phyloP scores from a whole-genome alignment of 495 filamentous ascomycete species.

The Penicillium mononematosum region DNA sequence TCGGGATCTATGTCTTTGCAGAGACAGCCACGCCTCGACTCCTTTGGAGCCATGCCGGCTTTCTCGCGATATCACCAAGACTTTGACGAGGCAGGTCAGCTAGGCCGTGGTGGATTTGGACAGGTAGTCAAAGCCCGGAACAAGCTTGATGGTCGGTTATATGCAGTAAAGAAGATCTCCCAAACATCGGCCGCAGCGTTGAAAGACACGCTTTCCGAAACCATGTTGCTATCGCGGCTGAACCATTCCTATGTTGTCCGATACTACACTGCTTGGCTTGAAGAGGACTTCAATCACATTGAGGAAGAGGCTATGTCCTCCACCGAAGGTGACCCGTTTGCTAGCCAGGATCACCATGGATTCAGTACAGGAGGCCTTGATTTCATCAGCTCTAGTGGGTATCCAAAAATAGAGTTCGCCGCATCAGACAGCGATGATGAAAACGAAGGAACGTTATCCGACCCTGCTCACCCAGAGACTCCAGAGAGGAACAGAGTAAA shows the following conservation, averaged over 20 bases:
- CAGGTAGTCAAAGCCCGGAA: constrained; percentile 97
- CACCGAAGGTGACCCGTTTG: constrained; percentile 49
- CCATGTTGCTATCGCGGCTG: constrained; percentile 81
- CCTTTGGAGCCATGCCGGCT: constrained; percentile 36
- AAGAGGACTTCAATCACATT: constrained; percentile 62
- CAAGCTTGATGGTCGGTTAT: constrained; percentile 86
- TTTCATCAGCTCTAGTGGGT: constrained; percentile 87
- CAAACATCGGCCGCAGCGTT: constrained; percentile 75
- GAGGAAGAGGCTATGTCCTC: constrained; percentile 59
- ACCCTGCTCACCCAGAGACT: constrained; percentile 23
- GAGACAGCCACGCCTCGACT: constrained; percentile 49
- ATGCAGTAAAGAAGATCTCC: constrained; percentile 95
- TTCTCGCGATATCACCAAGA: constrained; percentile 80
- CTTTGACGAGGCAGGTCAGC: constrained; percentile 81
- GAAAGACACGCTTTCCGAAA: constrained; percentile 86
- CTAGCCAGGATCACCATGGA: constrained; percentile 51
- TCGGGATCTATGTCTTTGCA: constrained; percentile 43
- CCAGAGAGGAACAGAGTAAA: constrained; percentile 17
- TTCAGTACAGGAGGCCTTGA: constrained; percentile 85
- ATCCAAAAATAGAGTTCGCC: constrained; percentile 74
- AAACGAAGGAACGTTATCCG: constrained; percentile 39
- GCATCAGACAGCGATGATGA: constrained; percentile 66
- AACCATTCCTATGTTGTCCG: constrained; percentile 96
- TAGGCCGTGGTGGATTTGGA: constrained; percentile 93
- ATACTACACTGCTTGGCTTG: constrained; percentile 93